Conservation (phyloP, 495 filamentous ascomycete species). For the Delitschia confertaspora region DNA sequence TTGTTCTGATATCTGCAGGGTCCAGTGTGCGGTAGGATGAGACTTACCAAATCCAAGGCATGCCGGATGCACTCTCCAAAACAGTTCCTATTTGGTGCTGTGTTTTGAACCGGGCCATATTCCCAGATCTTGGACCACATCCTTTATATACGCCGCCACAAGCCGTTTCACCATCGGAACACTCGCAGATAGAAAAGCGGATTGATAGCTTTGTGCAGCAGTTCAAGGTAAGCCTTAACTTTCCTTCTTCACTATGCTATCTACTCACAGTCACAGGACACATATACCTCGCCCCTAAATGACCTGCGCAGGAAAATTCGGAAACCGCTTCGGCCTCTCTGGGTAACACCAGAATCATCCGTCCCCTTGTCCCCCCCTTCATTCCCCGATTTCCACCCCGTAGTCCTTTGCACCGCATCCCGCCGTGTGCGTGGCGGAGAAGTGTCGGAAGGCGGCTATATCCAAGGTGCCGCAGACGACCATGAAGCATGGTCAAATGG, state of each 20-base stretch:
- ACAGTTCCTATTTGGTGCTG: constrained; percentile 90
- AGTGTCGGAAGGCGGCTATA: constrained; percentile 65
- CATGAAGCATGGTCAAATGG: constrained; percentile 73
- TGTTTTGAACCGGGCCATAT: constrained; percentile 72
- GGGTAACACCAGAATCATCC: constrained; percentile 46
- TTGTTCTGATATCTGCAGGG: too few species aligned
- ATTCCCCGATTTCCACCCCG: constrained; percentile 45
- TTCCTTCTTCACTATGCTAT: background rate
- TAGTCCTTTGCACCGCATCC: constrained; percentile 77
- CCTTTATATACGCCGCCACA: constrained; percentile 55
- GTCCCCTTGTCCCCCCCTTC: constrained; percentile 21
- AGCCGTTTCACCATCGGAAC: constrained; percentile 62
- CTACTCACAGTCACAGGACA: constrained; percentile 28
- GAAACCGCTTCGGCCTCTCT: constrained; percentile 56
- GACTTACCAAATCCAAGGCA: constrained; percentile 41
- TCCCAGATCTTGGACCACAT: constrained; percentile 46
- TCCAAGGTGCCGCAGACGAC: constrained; percentile 92
- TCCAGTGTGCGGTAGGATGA: constrained; percentile 14
- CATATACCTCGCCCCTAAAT: constrained; percentile 43
- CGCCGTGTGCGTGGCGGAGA: constrained; percentile 56
- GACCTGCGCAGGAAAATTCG: constrained; percentile 33
- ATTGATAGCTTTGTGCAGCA: constrained; percentile 58
- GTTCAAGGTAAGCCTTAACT: constrained; percentile 41
- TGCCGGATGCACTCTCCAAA: constrained; percentile 89
- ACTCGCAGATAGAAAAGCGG: constrained; percentile 62